phyloP scores from a whole-genome alignment of 208 protist genomes.

The Naegleria lovaniensis region DNA sequence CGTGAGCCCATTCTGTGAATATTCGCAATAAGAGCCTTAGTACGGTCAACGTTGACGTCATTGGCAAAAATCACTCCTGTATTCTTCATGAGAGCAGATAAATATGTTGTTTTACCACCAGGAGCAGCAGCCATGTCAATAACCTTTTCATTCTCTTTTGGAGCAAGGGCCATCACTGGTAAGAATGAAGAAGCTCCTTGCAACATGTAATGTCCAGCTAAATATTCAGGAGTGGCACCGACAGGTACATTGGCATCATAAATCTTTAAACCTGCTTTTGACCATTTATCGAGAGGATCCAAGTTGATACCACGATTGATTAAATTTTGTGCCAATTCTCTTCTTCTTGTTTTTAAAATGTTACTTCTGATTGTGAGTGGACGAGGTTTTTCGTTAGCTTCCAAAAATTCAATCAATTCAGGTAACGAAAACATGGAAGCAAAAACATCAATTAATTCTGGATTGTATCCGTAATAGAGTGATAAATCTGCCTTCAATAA shows the following conservation, averaged over 20 bases:
- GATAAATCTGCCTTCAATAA: slow-evolving; percentile 77
- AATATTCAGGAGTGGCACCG: slow-evolving; percentile 97
- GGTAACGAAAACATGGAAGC: slow-evolving; percentile 83
- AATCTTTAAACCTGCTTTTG: slow-evolving; percentile 94
- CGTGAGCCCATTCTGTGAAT: slow-evolving; percentile 86
- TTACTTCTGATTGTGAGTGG: slow-evolving; percentile 97
- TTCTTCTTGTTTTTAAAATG: slow-evolving; percentile 89
- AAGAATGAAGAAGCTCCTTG: slow-evolving; percentile 96
- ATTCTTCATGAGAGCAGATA: slow-evolving; percentile 96
- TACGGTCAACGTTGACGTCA: slow-evolving; percentile 87
- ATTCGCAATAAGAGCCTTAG: slow-evolving; percentile 91
- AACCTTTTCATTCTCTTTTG: slow-evolving; percentile 81
- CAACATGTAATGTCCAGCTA: slow-evolving; percentile 98
- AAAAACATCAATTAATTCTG: slow-evolving; percentile 82
- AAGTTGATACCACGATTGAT: slow-evolving; percentile 93
- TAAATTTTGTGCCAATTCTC: slow-evolving; percentile 87
- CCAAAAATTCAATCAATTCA: slow-evolving; percentile 90
- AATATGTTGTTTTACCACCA: slow-evolving; percentile 97
- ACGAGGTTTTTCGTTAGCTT: slow-evolving; percentile 91
- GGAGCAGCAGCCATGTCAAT: slow-evolving; percentile 98
- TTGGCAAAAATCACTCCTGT: slow-evolving; percentile 96
- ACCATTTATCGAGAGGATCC: slow-evolving; percentile 88
- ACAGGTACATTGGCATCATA: slow-evolving; percentile 95
- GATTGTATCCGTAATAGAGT: slow-evolving; percentile 89
- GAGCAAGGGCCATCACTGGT: slow-evolving; percentile 92